A percentile compares a stretch with the other conserved stretches of the same genome.
phyloP scores from a whole-genome alignment of 2,329 filamentous ascomycete species.

The Emmonsiellopsis sp. region DNA sequence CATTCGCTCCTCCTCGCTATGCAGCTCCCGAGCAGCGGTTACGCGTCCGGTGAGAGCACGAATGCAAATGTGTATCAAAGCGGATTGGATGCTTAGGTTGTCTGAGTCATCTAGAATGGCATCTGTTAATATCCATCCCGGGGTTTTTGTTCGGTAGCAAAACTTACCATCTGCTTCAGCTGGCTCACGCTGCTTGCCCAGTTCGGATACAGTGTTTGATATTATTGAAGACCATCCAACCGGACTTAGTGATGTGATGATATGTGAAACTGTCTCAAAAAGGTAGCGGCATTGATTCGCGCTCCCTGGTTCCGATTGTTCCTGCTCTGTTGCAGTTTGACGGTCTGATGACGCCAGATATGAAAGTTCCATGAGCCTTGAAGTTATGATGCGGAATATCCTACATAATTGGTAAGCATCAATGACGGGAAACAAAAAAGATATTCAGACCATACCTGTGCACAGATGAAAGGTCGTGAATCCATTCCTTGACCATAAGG shows the following conservation, averaged over 20 bases:
- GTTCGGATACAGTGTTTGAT: conserved; percentile 46
- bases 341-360: conserved; percentile 14
- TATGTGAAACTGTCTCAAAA: conserved; percentile 61
- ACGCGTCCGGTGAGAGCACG: conserved; percentile 4
- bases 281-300: conserved; percentile 71
- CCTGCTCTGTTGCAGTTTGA: conserved; percentile 24
- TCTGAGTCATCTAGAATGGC: conserved; percentile 15
- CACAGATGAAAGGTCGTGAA: conserved; percentile 50
- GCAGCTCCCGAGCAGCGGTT: neutral
- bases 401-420: conserved; percentile 14
- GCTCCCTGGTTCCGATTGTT: conserved; percentile 48
- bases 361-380: conserved; percentile 25
- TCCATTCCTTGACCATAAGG: conserved; percentile 70
- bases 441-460: conserved; percentile 36
- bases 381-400: conserved; percentile 27
- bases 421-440: neutral
- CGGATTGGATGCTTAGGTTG: conserved; percentile 15
- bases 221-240: conserved; percentile 62
- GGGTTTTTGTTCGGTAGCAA: neutral
- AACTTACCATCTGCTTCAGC: conserved; percentile 46
- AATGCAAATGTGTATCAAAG: conserved; percentile 9
- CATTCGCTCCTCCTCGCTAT: conserved; percentile 52
- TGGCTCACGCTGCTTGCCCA: conserved; percentile 34
- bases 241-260: conserved; percentile 59
- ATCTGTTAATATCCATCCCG: neutral